Evolutionary conservation across 108 stramenopile genomes (phyloP).

Genomic region (Stephanodiscus minutulus): DNA sequence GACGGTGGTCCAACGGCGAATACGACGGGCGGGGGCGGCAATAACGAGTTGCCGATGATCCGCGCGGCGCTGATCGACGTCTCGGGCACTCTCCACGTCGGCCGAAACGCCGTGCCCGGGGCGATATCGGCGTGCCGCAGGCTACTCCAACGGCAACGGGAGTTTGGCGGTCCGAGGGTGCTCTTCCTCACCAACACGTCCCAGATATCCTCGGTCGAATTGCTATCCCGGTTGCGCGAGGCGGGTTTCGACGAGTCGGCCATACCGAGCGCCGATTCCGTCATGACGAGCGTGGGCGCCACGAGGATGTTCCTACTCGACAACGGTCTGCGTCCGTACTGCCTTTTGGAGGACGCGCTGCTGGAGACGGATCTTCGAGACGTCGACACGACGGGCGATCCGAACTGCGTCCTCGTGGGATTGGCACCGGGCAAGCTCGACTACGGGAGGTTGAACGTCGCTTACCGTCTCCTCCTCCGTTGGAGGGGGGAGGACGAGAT

Average conservation of each 20-base stretch:
- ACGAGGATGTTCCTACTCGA: slow-evolving; percentile 42
- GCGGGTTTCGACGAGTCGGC: slow-evolving; percentile 49
- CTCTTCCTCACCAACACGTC: slow-evolving; percentile 75
- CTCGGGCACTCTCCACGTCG: slow-evolving; percentile 75
- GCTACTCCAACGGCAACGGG: slow-evolving; percentile 30
- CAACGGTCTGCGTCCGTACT: slow-evolving; percentile 52
- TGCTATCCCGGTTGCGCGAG: slow-evolving; percentile 46
- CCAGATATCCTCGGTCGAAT: slow-evolving; percentile 40
- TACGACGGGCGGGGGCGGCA: too few relatives aligned
- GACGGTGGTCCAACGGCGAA: too few relatives aligned
- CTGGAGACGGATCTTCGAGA: slow-evolving; percentile 44
- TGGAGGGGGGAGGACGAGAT: slow-evolving; percentile 9
- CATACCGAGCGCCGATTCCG: slow-evolving; percentile 19
- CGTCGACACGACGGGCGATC: slow-evolving; percentile 16
- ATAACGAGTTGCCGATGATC: too few relatives aligned
- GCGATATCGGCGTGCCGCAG: slow-evolving; percentile 55
- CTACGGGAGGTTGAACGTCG: slow-evolving; percentile 65
- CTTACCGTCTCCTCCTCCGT: slow-evolving; percentile 61
- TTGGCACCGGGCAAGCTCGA: slow-evolving; percentile 65
- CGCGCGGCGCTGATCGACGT: slow-evolving; percentile 65
- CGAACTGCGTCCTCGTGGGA: slow-evolving; percentile 70
- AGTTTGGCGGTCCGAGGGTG: slow-evolving; percentile 18
- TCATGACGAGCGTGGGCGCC: slow-evolving; percentile 65
- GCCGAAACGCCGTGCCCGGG: slow-evolving; percentile 55
- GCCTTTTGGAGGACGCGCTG: slow-evolving; percentile 60